phyloP scores from a whole-genome alignment of 2,329 filamentous ascomycete species.

The Penicillium polonicum region DNA sequence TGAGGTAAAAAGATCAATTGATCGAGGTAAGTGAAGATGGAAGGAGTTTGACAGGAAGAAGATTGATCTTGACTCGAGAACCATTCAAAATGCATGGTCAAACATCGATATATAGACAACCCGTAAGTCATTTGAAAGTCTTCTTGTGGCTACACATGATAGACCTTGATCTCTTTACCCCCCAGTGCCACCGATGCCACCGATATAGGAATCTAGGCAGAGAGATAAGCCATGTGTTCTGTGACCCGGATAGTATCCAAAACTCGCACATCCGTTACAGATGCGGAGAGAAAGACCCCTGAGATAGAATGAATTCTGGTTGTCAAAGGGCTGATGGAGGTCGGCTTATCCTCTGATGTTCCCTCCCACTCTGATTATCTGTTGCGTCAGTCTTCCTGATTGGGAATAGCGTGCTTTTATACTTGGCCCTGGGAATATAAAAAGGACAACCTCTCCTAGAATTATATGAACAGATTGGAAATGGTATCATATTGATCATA shows the following conservation, averaged over 20 bases:
- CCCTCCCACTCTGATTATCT: too few relatives aligned
- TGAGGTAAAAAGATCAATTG: background rate
- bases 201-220: background rate
- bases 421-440: background rate
- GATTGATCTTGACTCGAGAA: background rate
- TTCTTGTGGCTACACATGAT: background rate
- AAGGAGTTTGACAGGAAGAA: background rate
- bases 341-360: background rate
- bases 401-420: conserved; percentile 2
- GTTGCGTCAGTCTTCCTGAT: conserved; percentile 24
- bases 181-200: background rate
- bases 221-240: background rate
- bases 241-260: background rate
- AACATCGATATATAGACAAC: background rate
- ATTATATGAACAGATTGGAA: background rate
- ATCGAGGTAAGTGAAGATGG: background rate
- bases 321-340: background rate
- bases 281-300: background rate
- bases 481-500: background rate
- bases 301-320: background rate
- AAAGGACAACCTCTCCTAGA: background rate
- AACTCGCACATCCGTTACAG: background rate
- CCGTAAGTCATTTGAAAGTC: background rate
- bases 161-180: background rate
- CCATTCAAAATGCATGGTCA: background rate